Evolutionary conservation across 2,329 filamentous ascomycete species (phyloP).

Genomic region (Penicillium hesseltinei): DNA sequence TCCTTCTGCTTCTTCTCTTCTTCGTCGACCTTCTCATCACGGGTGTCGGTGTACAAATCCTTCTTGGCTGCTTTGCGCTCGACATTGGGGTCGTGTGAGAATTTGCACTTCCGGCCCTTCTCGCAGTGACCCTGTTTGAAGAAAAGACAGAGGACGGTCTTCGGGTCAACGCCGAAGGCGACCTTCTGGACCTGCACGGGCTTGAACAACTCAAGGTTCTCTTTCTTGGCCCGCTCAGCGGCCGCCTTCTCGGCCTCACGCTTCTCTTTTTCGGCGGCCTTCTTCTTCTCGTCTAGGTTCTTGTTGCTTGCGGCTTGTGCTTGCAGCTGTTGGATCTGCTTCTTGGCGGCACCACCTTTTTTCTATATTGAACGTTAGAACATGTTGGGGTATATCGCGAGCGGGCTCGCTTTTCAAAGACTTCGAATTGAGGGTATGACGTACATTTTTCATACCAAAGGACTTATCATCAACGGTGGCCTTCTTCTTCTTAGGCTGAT

Average conservation of each 20-base stretch:
- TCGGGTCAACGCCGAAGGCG: slow-evolving; percentile 95
- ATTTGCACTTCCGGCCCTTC: slow-evolving; percentile 97
- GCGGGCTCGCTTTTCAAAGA: neutral
- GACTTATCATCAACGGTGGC: slow-evolving; percentile 80
- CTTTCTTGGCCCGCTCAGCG: slow-evolving; percentile 77
- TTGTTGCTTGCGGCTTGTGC: slow-evolving; percentile 71
- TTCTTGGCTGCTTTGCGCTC: slow-evolving; percentile 92
- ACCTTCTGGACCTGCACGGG: slow-evolving; percentile 97
- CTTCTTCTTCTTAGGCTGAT: slow-evolving; percentile 51
- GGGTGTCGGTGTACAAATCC: slow-evolving; percentile 82
- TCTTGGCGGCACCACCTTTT: slow-evolving; percentile 88
- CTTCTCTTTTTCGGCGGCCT: slow-evolving; percentile 61
- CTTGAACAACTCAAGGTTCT: slow-evolving; percentile 79
- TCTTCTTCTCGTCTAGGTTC: slow-evolving; percentile 83
- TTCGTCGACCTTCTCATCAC: slow-evolving; percentile 66
- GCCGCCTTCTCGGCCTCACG: slow-evolving; percentile 88
- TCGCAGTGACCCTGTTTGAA: slow-evolving; percentile 97
- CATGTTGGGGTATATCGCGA: neutral
- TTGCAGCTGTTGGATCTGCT: slow-evolving; percentile 80
- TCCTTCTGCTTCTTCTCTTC: slow-evolving; percentile 77
- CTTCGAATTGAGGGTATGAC: slow-evolving; percentile 19
- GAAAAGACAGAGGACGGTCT: slow-evolving; percentile 94
- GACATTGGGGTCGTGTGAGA: slow-evolving; percentile 83
- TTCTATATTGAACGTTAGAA: slow-evolving; percentile 53
- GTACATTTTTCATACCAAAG: slow-evolving; percentile 96